A percentile compares a stretch with the other conserved stretches of the same genome.
Conservation (phyloP, 176 grass and related monocot genomes). For the Avena atlantica region DNA sequence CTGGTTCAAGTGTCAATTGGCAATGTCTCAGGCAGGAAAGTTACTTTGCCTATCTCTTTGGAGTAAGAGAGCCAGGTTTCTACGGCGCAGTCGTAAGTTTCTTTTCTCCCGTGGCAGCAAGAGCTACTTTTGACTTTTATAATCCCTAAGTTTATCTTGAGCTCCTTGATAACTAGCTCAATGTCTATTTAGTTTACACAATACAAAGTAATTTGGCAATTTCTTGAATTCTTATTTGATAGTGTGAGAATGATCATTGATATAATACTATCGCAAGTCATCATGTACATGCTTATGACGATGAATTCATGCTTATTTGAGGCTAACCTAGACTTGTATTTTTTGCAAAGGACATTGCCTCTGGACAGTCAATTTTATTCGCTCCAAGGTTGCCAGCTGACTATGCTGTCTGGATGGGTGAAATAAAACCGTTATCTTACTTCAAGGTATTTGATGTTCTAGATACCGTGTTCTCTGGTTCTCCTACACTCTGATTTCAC, state of each 20-base stretch:
- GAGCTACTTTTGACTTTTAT: background rate
- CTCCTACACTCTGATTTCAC: constrained; percentile 11
- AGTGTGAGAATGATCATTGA: background rate
- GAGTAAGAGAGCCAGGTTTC: constrained; percentile 17
- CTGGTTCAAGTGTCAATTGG: background rate
- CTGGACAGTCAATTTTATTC: constrained; percentile 85
- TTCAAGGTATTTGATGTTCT: constrained; percentile 59
- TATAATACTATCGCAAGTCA: background rate
- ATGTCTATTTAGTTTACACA: background rate
- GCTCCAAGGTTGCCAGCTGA: constrained; percentile 89
- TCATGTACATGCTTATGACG: background rate
- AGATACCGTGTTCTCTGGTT: background rate
- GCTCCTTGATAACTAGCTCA: background rate
- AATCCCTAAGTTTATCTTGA: background rate
- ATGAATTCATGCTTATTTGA: constrained; percentile 4
- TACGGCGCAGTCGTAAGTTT: background rate
- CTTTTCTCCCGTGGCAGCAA: background rate
- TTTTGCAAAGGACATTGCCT: constrained; percentile 71
- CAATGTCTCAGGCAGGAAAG: constrained; percentile 20
- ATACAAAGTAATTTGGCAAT: background rate
- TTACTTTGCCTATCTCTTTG: background rate
- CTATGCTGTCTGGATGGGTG: constrained; percentile 98
- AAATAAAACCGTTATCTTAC: constrained; percentile 75
- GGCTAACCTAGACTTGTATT: constrained; percentile 29
- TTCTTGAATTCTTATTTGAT: background rate